Evolutionary conservation across 2,329 filamentous ascomycete species (phyloP), one percentile per base, ranked within the genome.

Genomic region (Phaeosphaeria sp.): DNA sequence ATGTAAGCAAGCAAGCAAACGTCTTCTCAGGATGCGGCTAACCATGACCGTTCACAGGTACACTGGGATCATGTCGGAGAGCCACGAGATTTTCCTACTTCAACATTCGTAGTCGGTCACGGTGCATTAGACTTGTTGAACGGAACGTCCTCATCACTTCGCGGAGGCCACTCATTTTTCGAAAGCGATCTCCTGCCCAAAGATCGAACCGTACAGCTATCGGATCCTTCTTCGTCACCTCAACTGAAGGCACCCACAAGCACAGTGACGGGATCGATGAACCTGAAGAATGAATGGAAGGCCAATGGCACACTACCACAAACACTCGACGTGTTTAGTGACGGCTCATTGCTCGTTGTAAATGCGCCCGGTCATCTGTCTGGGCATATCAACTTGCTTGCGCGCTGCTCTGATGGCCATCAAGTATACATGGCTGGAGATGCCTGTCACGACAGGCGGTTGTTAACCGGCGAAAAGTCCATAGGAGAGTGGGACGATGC

Each of bases 401-500:
- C 77, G 7, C 75, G 79, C 0, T 75, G 77, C 0, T 75, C 72
- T 0, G 55, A 69, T 1, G 58, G 63, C 15, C 75, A 77, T 18
- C 81, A 79, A 66, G 67, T 84, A 0, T 83, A 82, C 60, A 77
- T 87, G 1, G 82, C 77, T 9, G 84, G 83, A 2, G 84, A 87
- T 68, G 80, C 81, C 18, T 87, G 82, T 56, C 85, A 87, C 60
- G 83, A 87, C 60, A 72, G 74, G 0, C 71, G 84, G 25, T 72
- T 87, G 1, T 62, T 87, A 62, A 81, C 77, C 0, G 82, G 83
- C 0, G 83, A 85, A 60, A 84, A 80, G 58, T 77, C 74, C 1
- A 83, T 87, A 46, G 85, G 83, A 1, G 75, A 81, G 46, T 86
- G 83, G 76, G 72, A 79, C 21, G 80, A 84, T 60, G 74, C 72